phyloP scores from a whole-genome alignment of 352 stramenopile genomes.

The Phytophthora ramorum region DNA sequence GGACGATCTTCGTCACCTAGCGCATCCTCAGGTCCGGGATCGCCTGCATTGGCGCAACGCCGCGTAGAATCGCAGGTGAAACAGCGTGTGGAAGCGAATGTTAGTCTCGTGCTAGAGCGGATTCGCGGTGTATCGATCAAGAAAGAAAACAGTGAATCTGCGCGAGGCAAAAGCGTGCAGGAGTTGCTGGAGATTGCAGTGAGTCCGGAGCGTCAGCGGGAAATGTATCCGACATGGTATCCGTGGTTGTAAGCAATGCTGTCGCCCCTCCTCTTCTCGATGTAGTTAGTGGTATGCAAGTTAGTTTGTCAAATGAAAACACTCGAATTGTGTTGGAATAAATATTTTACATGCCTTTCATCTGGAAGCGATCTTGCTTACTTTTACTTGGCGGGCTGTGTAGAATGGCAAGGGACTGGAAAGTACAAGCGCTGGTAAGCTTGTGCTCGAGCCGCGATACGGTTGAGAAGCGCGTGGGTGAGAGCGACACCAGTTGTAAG shows the following conservation, averaged over 20 bases:
- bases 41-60: constrained; percentile 48
- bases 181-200: constrained; percentile 87
- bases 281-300: constrained; percentile 24
- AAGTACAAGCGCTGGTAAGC: constrained; percentile 29
- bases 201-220: constrained; percentile 76
- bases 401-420: constrained; percentile 2
- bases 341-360: constrained; percentile 29
- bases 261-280: not conserved
- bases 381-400: constrained; percentile 1
- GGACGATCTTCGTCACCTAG: constrained; percentile 30
- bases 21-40: constrained; percentile 28
- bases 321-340: constrained; percentile 31
- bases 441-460: constrained; percentile 31
- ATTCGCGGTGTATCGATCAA: constrained; percentile 83
- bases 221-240: constrained; percentile 91
- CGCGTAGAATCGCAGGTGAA: constrained; percentile 82
- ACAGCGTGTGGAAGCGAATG: constrained; percentile 87
- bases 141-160: constrained; percentile 62
- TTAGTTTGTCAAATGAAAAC: constrained; percentile 21
- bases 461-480: constrained; percentile 55
- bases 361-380: not conserved
- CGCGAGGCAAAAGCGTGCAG: constrained; percentile 75
- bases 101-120: constrained; percentile 82
- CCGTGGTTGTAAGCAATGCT: constrained; percentile 73
- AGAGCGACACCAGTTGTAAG: constrained; percentile 65